phyloP scores from a whole-genome alignment of 345 rosid genomes.

The Arabis alpina region DNA sequence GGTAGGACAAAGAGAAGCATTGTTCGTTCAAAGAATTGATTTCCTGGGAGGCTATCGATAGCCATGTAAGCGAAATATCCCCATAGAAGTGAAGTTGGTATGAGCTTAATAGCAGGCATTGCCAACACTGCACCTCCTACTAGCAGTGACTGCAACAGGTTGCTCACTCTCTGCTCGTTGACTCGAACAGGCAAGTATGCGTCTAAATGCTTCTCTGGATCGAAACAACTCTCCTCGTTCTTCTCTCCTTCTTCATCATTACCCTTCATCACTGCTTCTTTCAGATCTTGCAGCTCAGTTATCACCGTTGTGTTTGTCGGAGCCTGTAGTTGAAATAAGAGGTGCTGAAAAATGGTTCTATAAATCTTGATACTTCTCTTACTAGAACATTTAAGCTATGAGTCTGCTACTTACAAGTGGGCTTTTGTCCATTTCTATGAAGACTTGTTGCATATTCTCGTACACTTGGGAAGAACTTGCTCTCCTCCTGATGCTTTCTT shows the following conservation, averaged over 20 bases:
- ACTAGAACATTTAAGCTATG: background rate
- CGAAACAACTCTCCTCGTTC: slow-evolving; percentile 45
- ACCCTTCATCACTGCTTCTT: slow-evolving; percentile 66
- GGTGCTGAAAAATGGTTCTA: background rate
- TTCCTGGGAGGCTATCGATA: slow-evolving; percentile 87
- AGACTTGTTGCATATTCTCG: slow-evolving; percentile 70
- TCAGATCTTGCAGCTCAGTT: slow-evolving; percentile 68
- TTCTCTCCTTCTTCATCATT: slow-evolving; percentile 40
- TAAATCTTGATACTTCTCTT: slow-evolving; percentile 4
- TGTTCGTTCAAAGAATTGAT: slow-evolving; percentile 83
- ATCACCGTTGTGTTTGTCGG: slow-evolving; percentile 46
- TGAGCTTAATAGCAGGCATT: slow-evolving; percentile 68
- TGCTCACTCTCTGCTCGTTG: slow-evolving; percentile 85
- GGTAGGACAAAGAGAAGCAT: slow-evolving; percentile 67
- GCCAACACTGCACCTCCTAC: slow-evolving; percentile 69
- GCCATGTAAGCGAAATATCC: slow-evolving; percentile 95
- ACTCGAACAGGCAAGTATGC: slow-evolving; percentile 82
- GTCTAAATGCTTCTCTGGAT: slow-evolving; percentile 84
- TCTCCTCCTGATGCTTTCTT: slow-evolving; percentile 65
- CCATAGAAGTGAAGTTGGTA: slow-evolving; percentile 87
- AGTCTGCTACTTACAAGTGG: slow-evolving; percentile 53
- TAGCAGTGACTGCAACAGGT: slow-evolving; percentile 71
- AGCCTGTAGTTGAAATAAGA: slow-evolving; percentile 15
- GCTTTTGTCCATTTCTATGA: slow-evolving; percentile 62
- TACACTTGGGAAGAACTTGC: slow-evolving; percentile 67